Base-by-base conservation (phyloP, 1,139 yeast species). In the Tardiomyces blankii region DNA sequence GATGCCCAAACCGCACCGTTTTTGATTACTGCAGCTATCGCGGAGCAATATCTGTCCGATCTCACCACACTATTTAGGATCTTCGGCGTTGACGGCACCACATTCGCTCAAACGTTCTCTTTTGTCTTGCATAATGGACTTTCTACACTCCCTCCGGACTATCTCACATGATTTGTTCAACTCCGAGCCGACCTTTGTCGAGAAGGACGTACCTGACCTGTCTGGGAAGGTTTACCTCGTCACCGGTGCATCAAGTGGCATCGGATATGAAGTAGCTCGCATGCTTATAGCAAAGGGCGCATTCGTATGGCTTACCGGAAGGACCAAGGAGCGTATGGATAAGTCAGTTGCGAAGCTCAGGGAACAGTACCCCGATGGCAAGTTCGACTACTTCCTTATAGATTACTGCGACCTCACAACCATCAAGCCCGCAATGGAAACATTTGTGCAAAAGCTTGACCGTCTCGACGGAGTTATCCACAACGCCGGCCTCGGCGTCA, bases 401-500 rank as follows among this genome's bases (percentile, higher is more conserved):
- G 78, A 74, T 51, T 64, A 70, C 45, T 50, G 65, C 40, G 77
- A 74, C 51, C 60, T 74, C 47, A 52, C 66, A 12, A 63, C 70
- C 0, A 62, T 74, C 44, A 68, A 65, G 50, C 65, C 67, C 2
- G 73, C 69, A 3, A 70, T 63, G 19, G 55, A 60, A 13, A 55
- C 63, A 38, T 58, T 74, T 44, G 50, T 62, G 47, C 46, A 50
- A 28, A 49, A 53, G 57, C 54, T 57, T 38, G 43, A 54, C 5
- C 55, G 67, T 14, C 50, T 75, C 28, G 74, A 73, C 51, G 62
- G 72, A 12, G 65, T 73, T 14, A 66, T 75, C 43, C 73, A 73
- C 52, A 74, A 75, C 59, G 80, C 80, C 1, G 78, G 81, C 39
- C 66, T 75, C 14, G 73, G 71, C 72, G 58, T 62, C n/a, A 70